phyloP scores from a whole-genome alignment of 768 basidiomycete species.

The Xanthoconium stramineum region DNA sequence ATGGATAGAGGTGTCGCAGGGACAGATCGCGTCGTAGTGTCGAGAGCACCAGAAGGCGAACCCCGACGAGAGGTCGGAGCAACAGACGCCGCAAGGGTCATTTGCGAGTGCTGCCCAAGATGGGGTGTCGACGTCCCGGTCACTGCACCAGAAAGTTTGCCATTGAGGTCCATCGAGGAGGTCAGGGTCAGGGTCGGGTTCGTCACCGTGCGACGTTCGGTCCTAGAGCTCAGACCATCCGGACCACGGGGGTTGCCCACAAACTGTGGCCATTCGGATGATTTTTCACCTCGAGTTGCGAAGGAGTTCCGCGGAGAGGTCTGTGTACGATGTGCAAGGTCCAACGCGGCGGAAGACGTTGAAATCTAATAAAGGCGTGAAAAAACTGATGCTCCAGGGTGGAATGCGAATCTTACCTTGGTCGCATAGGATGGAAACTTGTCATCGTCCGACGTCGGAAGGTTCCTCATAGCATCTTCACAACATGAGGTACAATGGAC shows the following conservation, averaged over 20 bases:
- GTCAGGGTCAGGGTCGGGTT: constrained; percentile 69
- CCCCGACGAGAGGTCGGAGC: constrained; percentile 64
- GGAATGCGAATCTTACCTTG: constrained; percentile 47
- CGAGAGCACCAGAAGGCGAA: constrained; percentile 66
- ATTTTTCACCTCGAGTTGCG: constrained; percentile 58
- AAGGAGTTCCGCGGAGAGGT: constrained; percentile 68
- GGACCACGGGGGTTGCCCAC: constrained; percentile 57
- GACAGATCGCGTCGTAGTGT: constrained; percentile 72
- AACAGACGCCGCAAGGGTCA: constrained; percentile 30
- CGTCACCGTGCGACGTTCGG: constrained; percentile 69
- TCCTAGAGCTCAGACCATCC: constrained; percentile 52
- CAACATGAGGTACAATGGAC: constrained; percentile 16
- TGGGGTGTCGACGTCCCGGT: constrained; percentile 67
- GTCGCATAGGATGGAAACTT: constrained; percentile 66
- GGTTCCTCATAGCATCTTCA: constrained; percentile 82
- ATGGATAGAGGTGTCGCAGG: constrained; percentile 73
- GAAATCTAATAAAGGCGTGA: constrained; percentile 51
- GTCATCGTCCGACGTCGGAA: constrained; percentile 87
- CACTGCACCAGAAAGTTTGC: constrained; percentile 43
- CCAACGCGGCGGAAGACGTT: constrained; percentile 87
- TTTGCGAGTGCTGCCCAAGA: constrained; percentile 58
- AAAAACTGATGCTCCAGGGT: constrained; percentile 4
- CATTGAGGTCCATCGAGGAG: constrained; percentile 48
- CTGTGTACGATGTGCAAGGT: constrained; percentile 86
- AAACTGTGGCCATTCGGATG: constrained; percentile 96